Percentiles rank a stretch among this genome's conserved stretches.
These are phyloP conservation scores for Colletotrichum musicola DNA, from an alignment of 2,329 filamentous ascomycete species.

Conservation along the genomic window DNA sequence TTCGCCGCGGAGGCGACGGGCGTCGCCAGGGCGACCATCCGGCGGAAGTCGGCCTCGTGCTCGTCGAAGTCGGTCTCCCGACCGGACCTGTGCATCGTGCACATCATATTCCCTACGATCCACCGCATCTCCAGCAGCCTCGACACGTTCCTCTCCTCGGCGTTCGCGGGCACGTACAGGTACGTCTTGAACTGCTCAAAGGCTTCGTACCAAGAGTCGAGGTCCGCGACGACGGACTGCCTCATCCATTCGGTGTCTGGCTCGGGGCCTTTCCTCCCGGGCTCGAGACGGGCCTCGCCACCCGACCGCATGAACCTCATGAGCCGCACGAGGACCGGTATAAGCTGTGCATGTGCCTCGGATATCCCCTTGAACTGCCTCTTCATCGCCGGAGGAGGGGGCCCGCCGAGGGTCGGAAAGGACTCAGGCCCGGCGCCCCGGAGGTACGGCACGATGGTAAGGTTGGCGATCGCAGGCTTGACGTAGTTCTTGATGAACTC, in stretches of 20 bases:
- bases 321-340: constrained; percentile 43
- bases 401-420: constrained; percentile 9
- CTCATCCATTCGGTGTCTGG: not conserved
- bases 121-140: constrained; percentile 12
- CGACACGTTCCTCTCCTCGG: not conserved
- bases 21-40: not conserved
- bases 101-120: not conserved
- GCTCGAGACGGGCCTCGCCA: constrained; percentile 39
- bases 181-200: not conserved
- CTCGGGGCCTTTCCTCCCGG: constrained; percentile 5
- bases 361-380: constrained; percentile 33
- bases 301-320: constrained; percentile 46
- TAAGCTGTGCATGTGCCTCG: constrained; percentile 48
- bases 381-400: not conserved
- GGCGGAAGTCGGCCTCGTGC: constrained; percentile 44
- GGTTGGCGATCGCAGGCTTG: not conserved
- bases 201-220: constrained; percentile 3
- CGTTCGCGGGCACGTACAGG: not conserved
- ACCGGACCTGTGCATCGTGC: too few species aligned
- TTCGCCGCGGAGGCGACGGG: not conserved
- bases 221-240: not conserved
- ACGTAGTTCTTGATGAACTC: constrained; percentile 15
- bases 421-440: not conserved
- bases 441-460: constrained; percentile 10
- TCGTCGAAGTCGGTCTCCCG: constrained; percentile 47